Evolutionary conservation across 1,284 basidiomycete species (phyloP).

Genomic region (Nidula niveotomentosa): DNA sequence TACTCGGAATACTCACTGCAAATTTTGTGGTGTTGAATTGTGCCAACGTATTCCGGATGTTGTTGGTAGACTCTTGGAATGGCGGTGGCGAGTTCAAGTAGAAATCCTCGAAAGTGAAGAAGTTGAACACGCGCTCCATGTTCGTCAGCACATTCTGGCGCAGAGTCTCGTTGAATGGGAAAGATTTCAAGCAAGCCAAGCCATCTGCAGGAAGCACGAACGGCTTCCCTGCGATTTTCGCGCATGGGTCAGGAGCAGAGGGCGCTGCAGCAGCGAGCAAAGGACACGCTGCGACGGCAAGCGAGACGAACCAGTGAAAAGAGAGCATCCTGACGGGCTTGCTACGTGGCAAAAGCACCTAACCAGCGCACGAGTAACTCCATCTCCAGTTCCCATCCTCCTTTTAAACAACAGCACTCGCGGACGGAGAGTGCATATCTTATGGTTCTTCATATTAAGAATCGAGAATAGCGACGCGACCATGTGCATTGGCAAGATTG

Average conservation of each 20-base stretch:
- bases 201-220: constrained; percentile 53
- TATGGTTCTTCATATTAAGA: too few species aligned
- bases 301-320: constrained; percentile 4
- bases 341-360: too few species aligned
- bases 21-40: constrained; percentile 49
- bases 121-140: constrained; percentile 57
- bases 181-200: constrained; percentile 58
- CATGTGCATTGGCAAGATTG: neutral
- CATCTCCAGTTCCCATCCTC: too few species aligned
- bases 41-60: constrained; percentile 50
- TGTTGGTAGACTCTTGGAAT: constrained; percentile 59
- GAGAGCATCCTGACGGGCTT: neutral
- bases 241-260: constrained; percentile 42
- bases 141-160: constrained; percentile 57
- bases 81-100: constrained; percentile 59
- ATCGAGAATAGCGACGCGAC: neutral
- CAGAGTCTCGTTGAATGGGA: constrained; percentile 64
- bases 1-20: constrained; percentile 26
- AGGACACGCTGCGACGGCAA: constrained; percentile 6
- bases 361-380: too few species aligned
- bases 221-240: constrained; percentile 43
- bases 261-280: constrained; percentile 11
- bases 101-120: constrained; percentile 65
- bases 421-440: too few species aligned
- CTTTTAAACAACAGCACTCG: too few species aligned